A percentile compares a stretch with the other conserved stretches of the same genome.
Conservation (phyloP, 805 yeast species). For the Metschnikowia sp. region DNA sequence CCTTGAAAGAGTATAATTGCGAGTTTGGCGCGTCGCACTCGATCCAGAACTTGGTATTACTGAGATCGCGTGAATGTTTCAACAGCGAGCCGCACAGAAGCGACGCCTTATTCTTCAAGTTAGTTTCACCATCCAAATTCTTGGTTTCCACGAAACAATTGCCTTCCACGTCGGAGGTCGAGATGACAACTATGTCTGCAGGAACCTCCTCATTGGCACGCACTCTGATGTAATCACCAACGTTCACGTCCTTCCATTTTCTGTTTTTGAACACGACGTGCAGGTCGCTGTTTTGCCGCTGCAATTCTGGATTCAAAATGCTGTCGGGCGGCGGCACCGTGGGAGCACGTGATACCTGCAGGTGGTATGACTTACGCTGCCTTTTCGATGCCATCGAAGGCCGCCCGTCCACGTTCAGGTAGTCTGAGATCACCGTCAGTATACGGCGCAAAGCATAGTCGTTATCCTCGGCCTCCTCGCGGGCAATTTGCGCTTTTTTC, state of each 20-base stretch:
- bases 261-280: conserved; percentile 19
- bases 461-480: conserved; percentile 24
- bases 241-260: conserved; percentile 22
- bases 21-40: conserved; percentile 74
- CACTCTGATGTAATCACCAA: conserved; percentile 66
- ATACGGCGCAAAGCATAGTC: conserved; percentile 32
- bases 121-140: conserved; percentile 23
- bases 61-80: conserved; percentile 56
- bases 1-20: conserved; percentile 62
- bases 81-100: conserved; percentile 52
- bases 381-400: conserved; percentile 9
- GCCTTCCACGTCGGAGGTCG: conserved; percentile 69
- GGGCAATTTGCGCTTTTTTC: conserved; percentile 24
- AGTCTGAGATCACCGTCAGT: conserved; percentile 37
- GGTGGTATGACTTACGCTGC: conserved; percentile 15
- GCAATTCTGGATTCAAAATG: conserved; percentile 22
- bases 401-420: conserved; percentile 15
- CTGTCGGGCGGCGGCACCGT: conserved; percentile 18
- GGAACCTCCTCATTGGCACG: conserved; percentile 74
- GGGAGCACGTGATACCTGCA: conserved; percentile 9
- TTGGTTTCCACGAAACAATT: conserved; percentile 54
- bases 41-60: conserved; percentile 53
- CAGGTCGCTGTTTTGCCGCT: conserved; percentile 2
- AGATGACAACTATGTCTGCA: conserved; percentile 60
- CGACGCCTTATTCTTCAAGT: conserved; percentile 54